phyloP scores from a whole-genome alignment of 352 stramenopile species.

The Phytophthora fragariae region DNA sequence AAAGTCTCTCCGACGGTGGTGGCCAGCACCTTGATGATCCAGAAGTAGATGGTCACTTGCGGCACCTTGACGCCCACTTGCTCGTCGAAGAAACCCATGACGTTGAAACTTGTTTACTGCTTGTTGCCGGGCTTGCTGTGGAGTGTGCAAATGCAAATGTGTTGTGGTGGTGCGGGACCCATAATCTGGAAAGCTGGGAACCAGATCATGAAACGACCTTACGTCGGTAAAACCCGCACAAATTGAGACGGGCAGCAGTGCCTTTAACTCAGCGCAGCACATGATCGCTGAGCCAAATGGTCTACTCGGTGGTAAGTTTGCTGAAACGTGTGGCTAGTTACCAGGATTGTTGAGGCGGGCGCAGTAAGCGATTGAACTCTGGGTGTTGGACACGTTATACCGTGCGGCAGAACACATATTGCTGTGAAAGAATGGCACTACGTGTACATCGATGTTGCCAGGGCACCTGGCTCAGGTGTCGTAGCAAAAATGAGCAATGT shows the following conservation, averaged over 20 bases:
- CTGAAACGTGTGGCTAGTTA: conserved; percentile 3
- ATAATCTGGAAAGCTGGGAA: background rate
- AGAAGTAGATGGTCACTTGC: conserved; percentile 33
- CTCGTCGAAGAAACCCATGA: conserved; percentile 29
- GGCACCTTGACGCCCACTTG: conserved; percentile 31
- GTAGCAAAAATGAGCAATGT: no score
- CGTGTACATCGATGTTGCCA: no score
- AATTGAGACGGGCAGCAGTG: background rate
- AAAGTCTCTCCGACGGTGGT: conserved; percentile 40
- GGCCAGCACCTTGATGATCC: conserved; percentile 39
- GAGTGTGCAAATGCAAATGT: background rate
- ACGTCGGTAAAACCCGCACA: no score
- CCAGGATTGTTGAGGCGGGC: conserved; percentile 1
- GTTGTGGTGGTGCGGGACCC: background rate
- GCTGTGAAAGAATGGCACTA: no score
- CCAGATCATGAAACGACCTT: background rate
- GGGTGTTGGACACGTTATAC: background rate
- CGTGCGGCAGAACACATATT: background rate
- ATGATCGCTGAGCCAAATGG: background rate
- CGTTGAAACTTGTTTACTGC: background rate
- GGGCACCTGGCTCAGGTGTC: no score
- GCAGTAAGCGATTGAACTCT: background rate
- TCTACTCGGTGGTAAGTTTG: background rate
- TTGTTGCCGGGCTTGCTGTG: background rate
- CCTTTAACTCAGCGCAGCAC: background rate